These are phyloP conservation scores for Alternaria arborescens DNA, from an alignment of 2,329 filamentous ascomycete genomes.

Conservation along the genomic window DNA sequence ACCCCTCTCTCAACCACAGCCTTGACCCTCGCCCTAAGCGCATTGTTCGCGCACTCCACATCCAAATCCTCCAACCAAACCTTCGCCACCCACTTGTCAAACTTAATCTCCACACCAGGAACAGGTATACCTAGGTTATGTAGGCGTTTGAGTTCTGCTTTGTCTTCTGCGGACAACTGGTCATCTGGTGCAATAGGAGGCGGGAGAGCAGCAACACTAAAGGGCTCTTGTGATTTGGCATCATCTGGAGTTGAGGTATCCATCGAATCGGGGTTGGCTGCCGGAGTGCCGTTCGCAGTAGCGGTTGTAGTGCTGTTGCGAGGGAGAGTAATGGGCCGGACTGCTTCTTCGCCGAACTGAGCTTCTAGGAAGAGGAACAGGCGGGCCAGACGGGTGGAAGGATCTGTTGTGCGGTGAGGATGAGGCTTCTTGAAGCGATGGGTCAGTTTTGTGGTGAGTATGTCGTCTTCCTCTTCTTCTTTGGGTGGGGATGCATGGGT, in stretches of 20 bases:
- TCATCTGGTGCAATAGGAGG: slow-evolving; percentile 4
- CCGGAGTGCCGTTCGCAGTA: slow-evolving; percentile 12
- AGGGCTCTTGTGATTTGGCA: slow-evolving; percentile 7
- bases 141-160: slow-evolving; percentile 75
- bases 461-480: slow-evolving; percentile 18
- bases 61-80: slow-evolving; percentile 94
- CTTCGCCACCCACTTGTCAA: slow-evolving; percentile 86
- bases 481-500: slow-evolving; percentile 20
- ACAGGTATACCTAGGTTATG: slow-evolving; percentile 89
- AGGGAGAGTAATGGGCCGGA: slow-evolving; percentile 76
- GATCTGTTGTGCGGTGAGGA: slow-evolving; percentile 74
- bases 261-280: not conserved
- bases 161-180: slow-evolving; percentile 31
- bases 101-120: slow-evolving; percentile 83
- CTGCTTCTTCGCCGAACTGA: slow-evolving; percentile 87
- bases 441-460: slow-evolving; percentile 17
- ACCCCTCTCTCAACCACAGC: slow-evolving; percentile 90
- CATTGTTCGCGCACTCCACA: slow-evolving; percentile 82
- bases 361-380: slow-evolving; percentile 97
- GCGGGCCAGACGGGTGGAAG: slow-evolving; percentile 80
- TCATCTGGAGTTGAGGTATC: slow-evolving; percentile 2
- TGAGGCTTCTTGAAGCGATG: slow-evolving; percentile 61
- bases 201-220: slow-evolving; percentile 18
- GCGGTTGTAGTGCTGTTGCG: slow-evolving; percentile 58
- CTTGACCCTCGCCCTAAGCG: slow-evolving; percentile 82